These are phyloP conservation scores for Dicorynia guianensis DNA, from an alignment of 306 rosid genomes.

Conservation along the genomic window DNA sequence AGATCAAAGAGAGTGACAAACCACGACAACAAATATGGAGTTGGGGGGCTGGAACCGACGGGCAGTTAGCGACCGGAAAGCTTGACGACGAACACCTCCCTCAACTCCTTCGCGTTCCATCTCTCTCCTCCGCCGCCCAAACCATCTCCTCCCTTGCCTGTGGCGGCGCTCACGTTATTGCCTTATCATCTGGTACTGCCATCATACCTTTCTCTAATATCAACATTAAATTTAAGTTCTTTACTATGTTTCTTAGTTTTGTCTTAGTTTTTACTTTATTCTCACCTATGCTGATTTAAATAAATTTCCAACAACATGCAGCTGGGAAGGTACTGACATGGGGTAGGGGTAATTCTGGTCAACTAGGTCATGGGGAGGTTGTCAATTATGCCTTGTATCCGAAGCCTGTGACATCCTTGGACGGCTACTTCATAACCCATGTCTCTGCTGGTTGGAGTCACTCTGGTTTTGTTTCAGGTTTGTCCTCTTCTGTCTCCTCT, in stretches of 20 bases:
- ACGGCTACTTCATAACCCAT: slow-evolving; percentile 54
- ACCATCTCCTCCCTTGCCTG: slow-evolving; percentile 70
- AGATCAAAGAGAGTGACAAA: slow-evolving; percentile 14
- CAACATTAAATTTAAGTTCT: background rate
- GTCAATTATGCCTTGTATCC: slow-evolving; percentile 58
- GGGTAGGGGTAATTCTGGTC: slow-evolving; percentile 93
- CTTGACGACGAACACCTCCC: slow-evolving; percentile 73
- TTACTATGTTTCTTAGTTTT: background rate
- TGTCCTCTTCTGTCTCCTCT: background rate
- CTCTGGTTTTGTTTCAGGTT: slow-evolving; percentile 96
- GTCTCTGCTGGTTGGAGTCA: slow-evolving; percentile 97
- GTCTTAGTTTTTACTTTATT: background rate
- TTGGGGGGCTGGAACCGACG: slow-evolving; percentile 99
- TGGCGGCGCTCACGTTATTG: slow-evolving; percentile 90
- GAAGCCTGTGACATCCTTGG: slow-evolving; percentile 60
- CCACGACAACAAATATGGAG: slow-evolving; percentile 65
- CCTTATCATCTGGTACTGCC: slow-evolving; percentile 66
- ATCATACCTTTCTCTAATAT: background rate
- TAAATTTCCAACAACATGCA: slow-evolving; percentile 23
- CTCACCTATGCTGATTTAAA: background rate
- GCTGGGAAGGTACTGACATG: slow-evolving; percentile 83
- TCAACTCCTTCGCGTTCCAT: slow-evolving; percentile 58
- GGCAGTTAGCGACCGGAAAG: slow-evolving; percentile 69
- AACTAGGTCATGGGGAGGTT: slow-evolving; percentile 73
- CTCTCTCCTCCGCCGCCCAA: slow-evolving; percentile 46